Evolutionary conservation across 768 basidiomycete genomes (phyloP), one percentile per base, ranked within the genome.

Genomic region (Mycena amicta): DNA sequence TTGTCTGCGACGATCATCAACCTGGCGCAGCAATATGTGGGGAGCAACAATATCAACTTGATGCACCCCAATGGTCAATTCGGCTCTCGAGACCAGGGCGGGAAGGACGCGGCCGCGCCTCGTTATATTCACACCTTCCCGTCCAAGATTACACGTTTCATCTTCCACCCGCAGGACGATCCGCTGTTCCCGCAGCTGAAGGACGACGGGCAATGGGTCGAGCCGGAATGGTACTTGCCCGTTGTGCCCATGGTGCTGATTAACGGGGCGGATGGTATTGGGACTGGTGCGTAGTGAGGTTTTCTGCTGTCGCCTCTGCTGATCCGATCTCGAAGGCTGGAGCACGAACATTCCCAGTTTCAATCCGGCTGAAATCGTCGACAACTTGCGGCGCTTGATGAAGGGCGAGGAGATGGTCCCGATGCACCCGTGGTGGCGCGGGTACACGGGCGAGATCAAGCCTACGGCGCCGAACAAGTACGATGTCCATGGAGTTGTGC

Each of bases 391-490:
- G 15, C 81, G 91, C 5, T 75, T 95, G 63, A 95, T 98, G 92
- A 80, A 81, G 2, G 89, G 84, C 40, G 90, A 97, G 74, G 92
- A 93, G 62, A 69, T 88, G 63, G 84, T 87, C 15, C 82, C 87
- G 0, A 98, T 99, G 92, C 77, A 83, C 12, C 97, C 97, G 2
- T 99, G 97, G 97, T 98, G 93, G 91, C 87, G 94, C 52, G 95
- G 96, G 27, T 98, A 95, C 76, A 86, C 88, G 68, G 95, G 95
- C 39, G 81, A 88, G 33, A 90, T 98, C 74, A 93, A 86, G 75
- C 83, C 83, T 60, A 80, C 83, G 30, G 83, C 82, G 30, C 94
- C 94, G 65, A 86, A 94, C 79, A 96, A 91, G 74, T 95, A 89
- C 70, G 90, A 91, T 30, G 87, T 92, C 39, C 76, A 77, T 30